Conservation (phyloP, 1,284 basidiomycete species). For the Trichosporon coremiiforme region DNA sequence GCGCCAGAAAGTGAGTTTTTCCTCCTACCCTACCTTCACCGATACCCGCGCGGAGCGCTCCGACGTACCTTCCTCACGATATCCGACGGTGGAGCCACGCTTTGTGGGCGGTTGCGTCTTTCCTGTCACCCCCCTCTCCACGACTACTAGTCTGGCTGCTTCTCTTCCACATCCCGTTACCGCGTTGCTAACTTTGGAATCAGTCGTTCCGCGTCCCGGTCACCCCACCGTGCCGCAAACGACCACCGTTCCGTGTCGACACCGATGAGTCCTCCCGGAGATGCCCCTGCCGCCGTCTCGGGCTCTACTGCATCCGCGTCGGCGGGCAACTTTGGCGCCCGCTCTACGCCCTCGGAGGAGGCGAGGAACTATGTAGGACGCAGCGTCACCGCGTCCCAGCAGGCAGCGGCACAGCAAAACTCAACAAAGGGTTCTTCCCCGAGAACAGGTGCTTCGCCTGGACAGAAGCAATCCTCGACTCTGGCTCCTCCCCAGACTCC, state of each 20-base stretch:
- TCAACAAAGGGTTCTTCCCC: slow-evolving; percentile 14
- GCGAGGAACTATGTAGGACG: slow-evolving; percentile 32
- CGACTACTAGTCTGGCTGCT: slow-evolving; percentile 3
- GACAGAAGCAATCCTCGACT: slow-evolving; percentile 17
- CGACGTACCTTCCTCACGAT: slow-evolving; percentile 1
- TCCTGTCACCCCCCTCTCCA: neutral
- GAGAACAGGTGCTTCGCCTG: slow-evolving; percentile 17
- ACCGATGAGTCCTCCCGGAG: slow-evolving; percentile 24
- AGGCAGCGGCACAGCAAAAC: slow-evolving; percentile 15
- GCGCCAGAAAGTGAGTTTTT: slow-evolving; percentile 36
- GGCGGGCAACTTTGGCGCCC: slow-evolving; percentile 29
- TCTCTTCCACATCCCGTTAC: neutral
- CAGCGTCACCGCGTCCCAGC: slow-evolving; percentile 23
- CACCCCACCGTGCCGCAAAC: slow-evolving; percentile 42
- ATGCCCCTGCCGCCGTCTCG: slow-evolving; percentile 18
- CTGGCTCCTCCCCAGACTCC: neutral
- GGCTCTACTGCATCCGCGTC: slow-evolving; percentile 29
- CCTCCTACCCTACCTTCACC: neutral
- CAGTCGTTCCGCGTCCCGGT: slow-evolving; percentile 48
- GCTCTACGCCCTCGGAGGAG: slow-evolving; percentile 39
- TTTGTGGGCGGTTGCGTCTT: neutral
- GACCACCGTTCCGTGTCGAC: slow-evolving; percentile 34
- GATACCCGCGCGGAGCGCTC: neutral
- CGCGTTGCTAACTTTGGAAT: slow-evolving; percentile 11
- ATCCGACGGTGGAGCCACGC: neutral